Evolutionary conservation across 345 rosid species (phyloP).

Genomic region (Psidium guajava): DNA sequence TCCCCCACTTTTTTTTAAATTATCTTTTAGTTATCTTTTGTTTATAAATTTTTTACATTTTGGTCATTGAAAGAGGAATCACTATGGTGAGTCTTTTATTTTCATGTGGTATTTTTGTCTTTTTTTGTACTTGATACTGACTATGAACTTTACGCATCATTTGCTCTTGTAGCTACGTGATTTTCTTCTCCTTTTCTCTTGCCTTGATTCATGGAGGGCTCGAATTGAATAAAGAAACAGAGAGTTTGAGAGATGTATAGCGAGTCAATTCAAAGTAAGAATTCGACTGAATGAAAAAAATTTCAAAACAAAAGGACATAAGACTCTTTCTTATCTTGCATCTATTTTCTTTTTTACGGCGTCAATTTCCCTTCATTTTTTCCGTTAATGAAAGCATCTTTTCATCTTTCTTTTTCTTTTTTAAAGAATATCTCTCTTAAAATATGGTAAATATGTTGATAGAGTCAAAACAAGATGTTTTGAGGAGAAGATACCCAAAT

Average conservation of each 20-base stretch:
- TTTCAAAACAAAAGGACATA: too few relatives aligned
- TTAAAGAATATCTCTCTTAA: background rate
- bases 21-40: background rate
- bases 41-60: background rate
- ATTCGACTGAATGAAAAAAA: too few relatives aligned
- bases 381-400: background rate
- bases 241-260: too few relatives aligned
- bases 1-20: background rate
- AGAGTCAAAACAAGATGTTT: background rate
- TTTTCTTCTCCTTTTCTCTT: background rate
- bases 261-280: too few relatives aligned
- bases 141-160: background rate
- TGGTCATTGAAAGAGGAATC: background rate
- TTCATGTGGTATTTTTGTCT: background rate
- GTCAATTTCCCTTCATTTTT: background rate
- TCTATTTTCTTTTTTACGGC: background rate
- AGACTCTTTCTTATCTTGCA: background rate
- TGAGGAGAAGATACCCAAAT: background rate
- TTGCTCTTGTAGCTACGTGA: background rate
- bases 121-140: background rate
- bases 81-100: background rate
- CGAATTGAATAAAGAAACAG: too few relatives aligned
- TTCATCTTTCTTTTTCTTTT: background rate
- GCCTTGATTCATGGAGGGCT: background rate
- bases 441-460: background rate